These are phyloP conservation scores for Penicillium paxilli DNA, from an alignment of 495 filamentous ascomycete species.

Conservation along the genomic window DNA sequence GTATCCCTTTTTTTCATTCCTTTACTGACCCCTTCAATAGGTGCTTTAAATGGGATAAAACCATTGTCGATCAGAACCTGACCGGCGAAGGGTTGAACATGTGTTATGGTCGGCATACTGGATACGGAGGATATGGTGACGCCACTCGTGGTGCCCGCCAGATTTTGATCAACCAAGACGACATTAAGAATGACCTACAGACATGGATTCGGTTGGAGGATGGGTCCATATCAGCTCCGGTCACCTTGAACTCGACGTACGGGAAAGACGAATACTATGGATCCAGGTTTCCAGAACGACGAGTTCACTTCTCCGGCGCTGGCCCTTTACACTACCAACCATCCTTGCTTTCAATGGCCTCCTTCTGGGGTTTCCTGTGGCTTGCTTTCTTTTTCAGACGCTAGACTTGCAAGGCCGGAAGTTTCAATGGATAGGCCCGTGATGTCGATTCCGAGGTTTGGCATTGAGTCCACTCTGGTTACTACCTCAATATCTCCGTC, in stretches of 20 bases:
- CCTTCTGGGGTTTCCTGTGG: too few species aligned
- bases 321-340: not conserved
- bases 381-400: not conserved
- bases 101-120: conserved; percentile 70
- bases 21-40: conserved; percentile 3
- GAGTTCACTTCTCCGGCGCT: not conserved
- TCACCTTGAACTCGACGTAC: conserved; percentile 70
- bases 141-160: conserved; percentile 63
- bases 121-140: conserved; percentile 71
- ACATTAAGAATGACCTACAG: conserved; percentile 40
- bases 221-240: conserved; percentile 51
- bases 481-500: too few species aligned
- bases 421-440: too few species aligned
- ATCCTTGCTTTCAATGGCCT: not conserved
- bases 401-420: too few species aligned
- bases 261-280: conserved; percentile 50
- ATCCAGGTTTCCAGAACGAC: not conserved
- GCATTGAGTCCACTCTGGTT: too few species aligned
- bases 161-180: conserved; percentile 47
- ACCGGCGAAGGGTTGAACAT: conserved; percentile 46
- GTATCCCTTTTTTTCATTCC: not conserved
- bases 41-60: conserved; percentile 41
- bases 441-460: too few species aligned
- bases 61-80: conserved; percentile 27
- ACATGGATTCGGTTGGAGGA: conserved; percentile 70